A percentile compares a stretch with the other conserved stretches of the same genome.
Evolutionary conservation across 208 protist species (phyloP).

Genomic region (Balamuthia mandrillaris): DNA sequence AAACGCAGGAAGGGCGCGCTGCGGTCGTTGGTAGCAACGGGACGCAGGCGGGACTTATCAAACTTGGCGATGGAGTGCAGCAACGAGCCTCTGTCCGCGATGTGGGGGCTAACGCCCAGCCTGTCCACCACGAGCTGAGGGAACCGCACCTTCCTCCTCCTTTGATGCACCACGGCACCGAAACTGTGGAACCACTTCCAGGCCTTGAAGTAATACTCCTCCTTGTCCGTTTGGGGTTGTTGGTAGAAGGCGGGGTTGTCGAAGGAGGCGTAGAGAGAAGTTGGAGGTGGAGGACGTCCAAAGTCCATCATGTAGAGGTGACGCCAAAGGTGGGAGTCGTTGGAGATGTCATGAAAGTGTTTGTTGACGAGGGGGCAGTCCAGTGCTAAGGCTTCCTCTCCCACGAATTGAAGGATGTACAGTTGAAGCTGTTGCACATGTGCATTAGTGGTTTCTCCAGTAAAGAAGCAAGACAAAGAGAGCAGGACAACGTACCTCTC

Average conservation of each 20-base stretch:
- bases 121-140: not conserved
- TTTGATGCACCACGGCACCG: not conserved
- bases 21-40: not conserved
- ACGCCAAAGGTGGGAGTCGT: not conserved
- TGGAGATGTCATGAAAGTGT: not conserved
- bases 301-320: not conserved
- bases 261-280: not conserved
- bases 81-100: not conserved
- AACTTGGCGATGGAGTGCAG: not conserved
- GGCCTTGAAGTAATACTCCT: conserved; percentile 5
- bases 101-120: not conserved
- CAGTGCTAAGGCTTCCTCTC: not conserved
- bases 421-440: not conserved
- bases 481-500: not conserved
- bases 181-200: conserved; percentile 10
- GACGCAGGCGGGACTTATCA: not conserved
- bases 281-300: not conserved
- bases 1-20: not conserved
- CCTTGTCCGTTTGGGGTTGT: not conserved
- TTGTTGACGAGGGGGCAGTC: not conserved
- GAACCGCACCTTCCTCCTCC: not conserved
- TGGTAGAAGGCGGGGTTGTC: not conserved
- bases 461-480: not conserved
- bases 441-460: not conserved
- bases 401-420: conserved; percentile 2